Base-by-base conservation (phyloP, 2,329 filamentous ascomycete genomes). In the Penicillium sp. region DNA sequence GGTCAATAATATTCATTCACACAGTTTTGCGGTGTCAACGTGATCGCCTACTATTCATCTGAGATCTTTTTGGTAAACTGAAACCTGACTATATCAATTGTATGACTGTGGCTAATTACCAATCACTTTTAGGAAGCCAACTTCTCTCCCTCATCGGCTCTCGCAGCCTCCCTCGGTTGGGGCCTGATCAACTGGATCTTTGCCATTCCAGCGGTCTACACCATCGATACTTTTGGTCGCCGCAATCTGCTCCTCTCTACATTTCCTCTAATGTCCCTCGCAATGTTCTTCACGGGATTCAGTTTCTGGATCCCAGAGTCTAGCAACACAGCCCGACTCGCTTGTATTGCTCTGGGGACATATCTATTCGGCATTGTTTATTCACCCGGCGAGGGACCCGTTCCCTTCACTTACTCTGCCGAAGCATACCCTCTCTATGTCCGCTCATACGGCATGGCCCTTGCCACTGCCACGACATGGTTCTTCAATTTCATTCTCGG, bases 181-280 rank as follows among this genome's bases (percentile, higher is more conserved):
- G 77, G 78, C 0, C 64, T 80, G 33, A 72, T 82, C 52, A 82
- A 83, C 55, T 82, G 75, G 64, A 56, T 82, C 23, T 81, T 81
- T 44, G 77, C 79, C 11, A 65, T 80, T 9, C 77, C 77, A 0
- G 78, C 77, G 3, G 64, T 82, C 31, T 80, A 76, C 55, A 82
- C 78, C 4, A 84, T 84, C 45, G 80, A 85, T 52, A 81, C 74
- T 0, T 83, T 80, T 41, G 81, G 80, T 5, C 74, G 81, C 3
- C 71, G 80, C 13, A 79, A 79, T 45, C 65, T 84, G 6, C 69
- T 84, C 1, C 66, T 83, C 3, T 69, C 70, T 1, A 84, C 79
- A 0, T 82, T 84, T 52, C 80, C 80, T 0, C 60, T 82, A 12
- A 83, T 84, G 80, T 65, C 66, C 2, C 50, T 71, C 32, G 67